phyloP scores from a whole-genome alignment of 208 protist species.

The Crithidia thermophila region DNA sequence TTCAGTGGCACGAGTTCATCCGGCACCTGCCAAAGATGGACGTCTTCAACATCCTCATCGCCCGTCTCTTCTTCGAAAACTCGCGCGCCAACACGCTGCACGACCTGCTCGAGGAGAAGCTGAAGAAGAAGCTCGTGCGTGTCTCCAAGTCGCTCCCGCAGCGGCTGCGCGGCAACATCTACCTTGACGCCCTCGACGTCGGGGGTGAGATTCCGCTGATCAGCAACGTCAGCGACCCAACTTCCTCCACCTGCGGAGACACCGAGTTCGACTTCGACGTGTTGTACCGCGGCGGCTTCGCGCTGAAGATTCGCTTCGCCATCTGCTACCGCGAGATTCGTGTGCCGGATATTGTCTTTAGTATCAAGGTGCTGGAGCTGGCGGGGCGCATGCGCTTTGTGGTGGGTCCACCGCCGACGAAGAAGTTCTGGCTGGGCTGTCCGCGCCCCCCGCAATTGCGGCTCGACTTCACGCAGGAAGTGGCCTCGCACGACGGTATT shows the following conservation, averaged over 20 bases:
- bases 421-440: conserved; percentile 77
- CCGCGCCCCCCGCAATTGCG: conserved; percentile 65
- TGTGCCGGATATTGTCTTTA: conserved; percentile 78
- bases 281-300: conserved; percentile 81
- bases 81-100: conserved; percentile 58
- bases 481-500: conserved; percentile 71
- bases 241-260: conserved; percentile 56
- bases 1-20: conserved; percentile 71
- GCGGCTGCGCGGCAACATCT: conserved; percentile 66
- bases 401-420: conserved; percentile 73
- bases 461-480: conserved; percentile 79
- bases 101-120: conserved; percentile 62
- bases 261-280: conserved; percentile 86
- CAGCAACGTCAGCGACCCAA: conserved; percentile 60
- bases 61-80: conserved; percentile 88
- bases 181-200: conserved; percentile 61
- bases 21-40: conserved; percentile 62
- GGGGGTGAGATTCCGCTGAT: conserved; percentile 84
- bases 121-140: conserved; percentile 70
- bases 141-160: conserved; percentile 66
- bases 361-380: conserved; percentile 76
- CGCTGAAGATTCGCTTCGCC: conserved; percentile 66
- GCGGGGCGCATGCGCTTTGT: conserved; percentile 72
- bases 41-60: conserved; percentile 78
- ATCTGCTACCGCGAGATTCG: conserved; percentile 64